Conservation (phyloP, 108 stramenopile species). For the Nitzschia palea region DNA sequence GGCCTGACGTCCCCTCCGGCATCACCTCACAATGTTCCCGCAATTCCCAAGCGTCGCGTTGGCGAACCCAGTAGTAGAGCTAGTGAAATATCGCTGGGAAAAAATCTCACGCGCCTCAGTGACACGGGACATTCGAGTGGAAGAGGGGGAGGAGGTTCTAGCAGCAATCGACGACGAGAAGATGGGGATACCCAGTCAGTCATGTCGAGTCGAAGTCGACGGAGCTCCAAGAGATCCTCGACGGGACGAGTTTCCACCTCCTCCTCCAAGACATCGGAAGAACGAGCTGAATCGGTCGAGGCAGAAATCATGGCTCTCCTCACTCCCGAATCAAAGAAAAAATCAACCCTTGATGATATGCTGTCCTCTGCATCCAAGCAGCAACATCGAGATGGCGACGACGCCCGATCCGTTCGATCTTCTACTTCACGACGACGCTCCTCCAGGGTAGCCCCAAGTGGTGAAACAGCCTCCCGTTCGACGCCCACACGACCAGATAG, state of each 20-base stretch:
- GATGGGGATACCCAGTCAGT: not conserved
- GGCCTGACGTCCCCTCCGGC: not conserved
- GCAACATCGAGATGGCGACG: not conserved
- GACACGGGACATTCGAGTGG: not conserved
- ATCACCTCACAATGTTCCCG: not conserved
- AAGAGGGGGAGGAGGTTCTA: not conserved
- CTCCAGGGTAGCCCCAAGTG: not conserved
- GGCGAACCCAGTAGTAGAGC: not conserved
- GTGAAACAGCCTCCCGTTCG: too few species aligned
- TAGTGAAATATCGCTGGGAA: not conserved
- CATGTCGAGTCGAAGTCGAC: constrained; percentile 9
- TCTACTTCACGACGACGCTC: constrained; percentile 11
- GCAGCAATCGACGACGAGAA: not conserved
- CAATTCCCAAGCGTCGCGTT: not conserved
- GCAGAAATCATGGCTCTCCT: constrained; percentile 8
- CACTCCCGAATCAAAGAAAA: not conserved
- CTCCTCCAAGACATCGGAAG: not conserved
- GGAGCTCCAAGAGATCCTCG: not conserved
- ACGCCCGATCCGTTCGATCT: not conserved
- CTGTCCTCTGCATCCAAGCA: not conserved
- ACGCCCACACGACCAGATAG: too few species aligned
- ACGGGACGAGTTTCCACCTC: not conserved
- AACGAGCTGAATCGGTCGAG: constrained; percentile 2
- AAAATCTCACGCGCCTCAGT: not conserved
- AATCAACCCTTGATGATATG: not conserved